A percentile compares a stretch with the other conserved stretches of the same genome.
phyloP scores from a whole-genome alignment of 257 asterid genomes.

The Jasminum sambac region DNA sequence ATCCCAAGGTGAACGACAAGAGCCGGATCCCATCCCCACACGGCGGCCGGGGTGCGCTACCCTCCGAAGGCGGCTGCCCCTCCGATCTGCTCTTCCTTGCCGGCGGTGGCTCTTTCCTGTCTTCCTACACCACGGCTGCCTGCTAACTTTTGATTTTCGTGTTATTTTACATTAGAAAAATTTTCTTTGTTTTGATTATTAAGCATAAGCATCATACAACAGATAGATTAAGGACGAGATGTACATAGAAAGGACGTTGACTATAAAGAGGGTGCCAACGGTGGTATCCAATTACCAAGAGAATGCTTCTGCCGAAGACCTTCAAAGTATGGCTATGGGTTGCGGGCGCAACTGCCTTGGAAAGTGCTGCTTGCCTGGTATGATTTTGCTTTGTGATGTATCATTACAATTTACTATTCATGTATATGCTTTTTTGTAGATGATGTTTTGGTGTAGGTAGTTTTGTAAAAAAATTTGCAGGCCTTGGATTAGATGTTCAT shows the following conservation, averaged over 20 bases:
- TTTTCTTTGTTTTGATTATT: background rate
- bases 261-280: constrained; percentile 82
- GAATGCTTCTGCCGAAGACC: constrained; percentile 63
- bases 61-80: constrained; percentile 97
- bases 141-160: constrained; percentile 20
- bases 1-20: constrained; percentile 47
- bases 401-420: no score
- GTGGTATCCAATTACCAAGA: constrained; percentile 78
- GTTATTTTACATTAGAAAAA: background rate
- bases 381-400: no score
- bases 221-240: no score
- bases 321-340: constrained; percentile 40
- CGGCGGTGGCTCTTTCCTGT: constrained; percentile 68
- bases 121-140: background rate
- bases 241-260: constrained; percentile 52
- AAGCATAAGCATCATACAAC: no score
- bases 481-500: no score
- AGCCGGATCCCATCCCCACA: constrained; percentile 74
- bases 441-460: no score
- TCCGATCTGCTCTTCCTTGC: constrained; percentile 99
- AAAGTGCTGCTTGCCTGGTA: constrained; percentile 79
- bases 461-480: no score
- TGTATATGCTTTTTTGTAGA: no score
- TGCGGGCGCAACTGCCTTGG: constrained; percentile 87
- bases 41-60: constrained; percentile 99